phyloP scores from a whole-genome alignment of 352 stramenopile genomes.

The Pythium dissimile region DNA sequence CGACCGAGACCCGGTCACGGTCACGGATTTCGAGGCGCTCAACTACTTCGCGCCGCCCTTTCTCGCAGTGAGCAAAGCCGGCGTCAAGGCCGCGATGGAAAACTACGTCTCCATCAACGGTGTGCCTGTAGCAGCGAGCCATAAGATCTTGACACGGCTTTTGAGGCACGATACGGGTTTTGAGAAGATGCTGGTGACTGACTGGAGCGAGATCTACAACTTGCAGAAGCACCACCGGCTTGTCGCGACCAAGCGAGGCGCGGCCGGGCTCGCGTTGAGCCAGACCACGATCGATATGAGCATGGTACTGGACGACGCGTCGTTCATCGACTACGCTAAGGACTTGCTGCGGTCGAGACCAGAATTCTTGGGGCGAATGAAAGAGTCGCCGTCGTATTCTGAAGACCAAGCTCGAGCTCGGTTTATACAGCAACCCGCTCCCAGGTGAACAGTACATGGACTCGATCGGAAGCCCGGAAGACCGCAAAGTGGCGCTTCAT shows the following conservation, averaged over 20 bases:
- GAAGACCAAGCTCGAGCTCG: constrained; percentile 25
- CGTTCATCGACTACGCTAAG: constrained; percentile 30
- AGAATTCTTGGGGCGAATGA: constrained; percentile 13
- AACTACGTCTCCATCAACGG: constrained; percentile 92
- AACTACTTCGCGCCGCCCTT: constrained; percentile 87
- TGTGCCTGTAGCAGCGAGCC: constrained; percentile 86
- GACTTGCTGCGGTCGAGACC: constrained; percentile 21
- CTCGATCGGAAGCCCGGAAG: constrained; percentile 26
- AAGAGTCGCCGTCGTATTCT: constrained; percentile 20
- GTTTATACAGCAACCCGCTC: constrained; percentile 20
- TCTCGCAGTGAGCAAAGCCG: constrained; percentile 74
- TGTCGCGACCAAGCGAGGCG: constrained; percentile 26
- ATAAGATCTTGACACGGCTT: constrained; percentile 37
- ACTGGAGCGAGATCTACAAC: constrained; percentile 82
- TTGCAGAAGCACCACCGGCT: constrained; percentile 49
- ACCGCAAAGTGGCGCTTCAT: constrained; percentile 20
- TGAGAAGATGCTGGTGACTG: constrained; percentile 70
- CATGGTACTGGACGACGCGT: constrained; percentile 48
- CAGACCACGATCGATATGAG: constrained; percentile 81
- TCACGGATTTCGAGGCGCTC: constrained; percentile 75
- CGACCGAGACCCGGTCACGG: constrained; percentile 70
- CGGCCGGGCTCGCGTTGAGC: constrained; percentile 47
- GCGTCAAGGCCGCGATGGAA: constrained; percentile 90
- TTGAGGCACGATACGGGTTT: constrained; percentile 62
- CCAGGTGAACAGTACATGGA: constrained; percentile 21